A percentile compares a stretch with the other conserved stretches of the same genome.
These are phyloP conservation scores for Stephania cephalantha DNA, from an alignment of 164 flowering plant genomes.

Conservation along the genomic window DNA sequence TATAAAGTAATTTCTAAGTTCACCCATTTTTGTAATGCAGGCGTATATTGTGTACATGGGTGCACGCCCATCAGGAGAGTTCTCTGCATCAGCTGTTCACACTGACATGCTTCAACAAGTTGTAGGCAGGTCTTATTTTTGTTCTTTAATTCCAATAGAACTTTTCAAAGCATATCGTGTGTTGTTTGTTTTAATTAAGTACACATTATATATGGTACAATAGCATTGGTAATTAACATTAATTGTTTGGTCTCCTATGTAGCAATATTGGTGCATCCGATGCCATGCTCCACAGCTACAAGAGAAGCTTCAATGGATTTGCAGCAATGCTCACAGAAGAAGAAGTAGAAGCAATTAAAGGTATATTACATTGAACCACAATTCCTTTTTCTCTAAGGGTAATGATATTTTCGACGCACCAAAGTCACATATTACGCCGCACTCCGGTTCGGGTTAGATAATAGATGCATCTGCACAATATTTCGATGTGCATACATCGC, in stretches of 20 bases:
- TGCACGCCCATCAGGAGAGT: constrained; percentile 21
- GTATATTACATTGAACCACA: constrained; percentile 5
- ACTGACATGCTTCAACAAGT: constrained; percentile 26
- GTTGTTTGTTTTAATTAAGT: neutral
- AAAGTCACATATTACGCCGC: too few species aligned
- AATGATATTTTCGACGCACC: too few species aligned
- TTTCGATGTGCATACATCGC: too few species aligned
- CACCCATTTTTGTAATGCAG: constrained; percentile 18
- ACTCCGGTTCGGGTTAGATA: too few species aligned
- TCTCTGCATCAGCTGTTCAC: constrained; percentile 26
- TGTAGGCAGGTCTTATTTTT: constrained; percentile 23
- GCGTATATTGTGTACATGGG: constrained; percentile 48
- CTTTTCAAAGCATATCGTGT: neutral
- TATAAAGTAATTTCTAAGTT: neutral
- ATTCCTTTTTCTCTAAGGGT: too few species aligned
- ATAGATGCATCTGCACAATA: too few species aligned
- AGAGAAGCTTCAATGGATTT: constrained; percentile 52
- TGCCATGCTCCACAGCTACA: constrained; percentile 32
- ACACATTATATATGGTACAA: neutral
- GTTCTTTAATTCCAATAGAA: neutral
- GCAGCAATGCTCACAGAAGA: constrained; percentile 34
- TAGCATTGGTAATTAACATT: neutral
- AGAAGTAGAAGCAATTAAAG: constrained; percentile 21
- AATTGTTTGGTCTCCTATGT: neutral
- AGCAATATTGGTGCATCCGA: constrained; percentile 19